phyloP scores from a whole-genome alignment of 371 early-diverging fungal genomes.

The Blastocladiella emersonii region DNA sequence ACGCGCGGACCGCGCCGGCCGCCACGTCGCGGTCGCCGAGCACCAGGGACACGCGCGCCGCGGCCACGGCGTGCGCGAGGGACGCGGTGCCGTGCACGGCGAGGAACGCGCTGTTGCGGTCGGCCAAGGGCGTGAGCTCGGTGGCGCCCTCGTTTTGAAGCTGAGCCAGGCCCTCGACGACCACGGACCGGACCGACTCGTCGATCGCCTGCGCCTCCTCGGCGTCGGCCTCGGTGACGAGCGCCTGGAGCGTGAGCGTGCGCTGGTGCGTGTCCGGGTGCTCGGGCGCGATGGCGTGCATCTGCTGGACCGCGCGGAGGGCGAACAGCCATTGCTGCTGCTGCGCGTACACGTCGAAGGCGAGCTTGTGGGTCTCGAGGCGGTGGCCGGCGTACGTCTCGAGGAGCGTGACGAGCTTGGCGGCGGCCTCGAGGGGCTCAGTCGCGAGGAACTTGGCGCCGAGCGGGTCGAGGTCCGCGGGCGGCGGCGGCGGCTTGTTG shows the following conservation, averaged over 20 bases:
- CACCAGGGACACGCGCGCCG: too few species aligned
- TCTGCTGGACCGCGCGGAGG: not conserved
- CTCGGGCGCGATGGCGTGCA: not conserved
- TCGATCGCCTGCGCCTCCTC: not conserved
- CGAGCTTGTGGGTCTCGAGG: conserved; percentile 48
- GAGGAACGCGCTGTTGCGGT: too few species aligned
- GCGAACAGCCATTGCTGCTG: not conserved
- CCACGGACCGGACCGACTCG: not conserved
- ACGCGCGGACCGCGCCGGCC: too few species aligned
- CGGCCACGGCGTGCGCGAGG: too few species aligned
- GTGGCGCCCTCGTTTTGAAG: too few species aligned
- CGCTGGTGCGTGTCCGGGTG: not conserved
- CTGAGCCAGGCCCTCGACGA: not conserved
- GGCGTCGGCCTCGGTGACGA: not conserved
- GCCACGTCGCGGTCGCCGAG: too few species aligned
- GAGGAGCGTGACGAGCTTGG: conserved; percentile 18
- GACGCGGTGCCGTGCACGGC: too few species aligned
- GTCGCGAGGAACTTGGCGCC: not conserved
- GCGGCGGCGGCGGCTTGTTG: conserved; percentile 46
- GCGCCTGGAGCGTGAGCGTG: not conserved
- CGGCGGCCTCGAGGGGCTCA: conserved; percentile 17
- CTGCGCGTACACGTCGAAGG: conserved; percentile 59
- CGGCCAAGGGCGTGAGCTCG: too few species aligned
- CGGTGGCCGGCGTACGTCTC: not conserved
- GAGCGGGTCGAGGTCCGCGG: conserved; percentile 34